These are phyloP conservation scores for Suillus lakei DNA, from an alignment of 768 basidiomycete genomes.

Conservation along the genomic window DNA sequence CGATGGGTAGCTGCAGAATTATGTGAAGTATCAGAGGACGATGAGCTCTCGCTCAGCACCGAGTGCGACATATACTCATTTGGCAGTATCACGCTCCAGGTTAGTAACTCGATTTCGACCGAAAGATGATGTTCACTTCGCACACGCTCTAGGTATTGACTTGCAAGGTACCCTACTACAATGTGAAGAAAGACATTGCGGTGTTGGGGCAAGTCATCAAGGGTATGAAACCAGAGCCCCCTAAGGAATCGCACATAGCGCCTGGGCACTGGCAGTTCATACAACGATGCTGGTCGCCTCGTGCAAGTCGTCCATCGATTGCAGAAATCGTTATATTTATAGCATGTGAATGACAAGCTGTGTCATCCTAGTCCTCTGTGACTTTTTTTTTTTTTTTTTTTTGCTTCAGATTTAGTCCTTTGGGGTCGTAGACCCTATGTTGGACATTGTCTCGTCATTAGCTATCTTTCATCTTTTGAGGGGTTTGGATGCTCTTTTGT, in stretches of 20 bases:
- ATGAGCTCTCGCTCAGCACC: neutral
- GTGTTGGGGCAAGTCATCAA: too few relatives aligned
- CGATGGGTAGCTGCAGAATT: neutral
- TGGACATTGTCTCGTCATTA: too few relatives aligned
- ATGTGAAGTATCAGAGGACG: neutral
- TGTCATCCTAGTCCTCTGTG: too few relatives aligned
- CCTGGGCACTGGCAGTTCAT: neutral
- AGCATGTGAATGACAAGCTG: neutral
- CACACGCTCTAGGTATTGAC: neutral
- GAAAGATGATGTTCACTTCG: neutral
- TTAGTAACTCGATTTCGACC: neutral
- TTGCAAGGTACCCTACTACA: slow-evolving; percentile 1
- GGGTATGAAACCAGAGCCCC: neutral
- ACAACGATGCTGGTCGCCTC: neutral
- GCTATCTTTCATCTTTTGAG: too few relatives aligned
- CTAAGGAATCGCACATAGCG: neutral
- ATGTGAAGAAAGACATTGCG: neutral
- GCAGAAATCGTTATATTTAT: neutral
- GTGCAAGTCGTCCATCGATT: neutral
- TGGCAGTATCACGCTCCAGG: neutral
- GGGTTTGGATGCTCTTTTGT: too few relatives aligned
- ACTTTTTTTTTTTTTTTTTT: too few relatives aligned
- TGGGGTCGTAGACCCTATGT: too few relatives aligned
- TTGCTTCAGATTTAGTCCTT: too few relatives aligned
- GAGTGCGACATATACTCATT: neutral